Evolutionary conservation across 345 rosid genomes (phyloP), one percentile per base, ranked within the genome.

Genomic region (Brassica carinata): DNA sequence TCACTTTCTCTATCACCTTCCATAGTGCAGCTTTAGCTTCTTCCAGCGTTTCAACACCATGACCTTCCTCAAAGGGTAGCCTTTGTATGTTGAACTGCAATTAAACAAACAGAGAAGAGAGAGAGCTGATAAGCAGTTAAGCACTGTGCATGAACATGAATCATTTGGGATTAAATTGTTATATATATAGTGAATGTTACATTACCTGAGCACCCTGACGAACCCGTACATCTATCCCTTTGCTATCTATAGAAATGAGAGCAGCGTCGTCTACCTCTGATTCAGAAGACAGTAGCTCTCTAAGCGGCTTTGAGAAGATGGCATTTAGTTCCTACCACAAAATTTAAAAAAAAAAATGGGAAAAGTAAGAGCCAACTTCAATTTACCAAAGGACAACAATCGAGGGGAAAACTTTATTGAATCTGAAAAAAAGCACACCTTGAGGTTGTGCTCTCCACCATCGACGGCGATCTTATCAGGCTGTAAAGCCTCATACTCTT

Each of bases 191-290:
- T 19, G 2, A 5, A 34, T 34, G 67, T 34, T 71, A 3, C 31
- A 11, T 66, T 89, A 95, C 99, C 96, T 95, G 98, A 77, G 97
- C 97, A 48, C 99, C 98, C 82, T 92, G 97, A 61, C 98, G 98
- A 53, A 96, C 93, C 23, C 99, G 85, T 45, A 96, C 84, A 82
- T 96, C 97, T 36, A 84, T 89, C 69, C 99, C 99, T 86, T 91
- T 96, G 87, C 99, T 93, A 83, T 96, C 99, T 79, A 96, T 90
- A 34, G 98, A 96, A 73, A 96, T 93, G 14, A 96, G 82, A 73
- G 99, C 99, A 67, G 92, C 99, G 79, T 93, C 99, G 36, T 96
- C 99, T 27, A 96, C 89, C 81, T 93, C 98, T 55, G 81, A 67
- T 74, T 92, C 97, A 0, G 65, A 65, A 3, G 94, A 88, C 69